Evolutionary conservation across 148 eudicot genomes (phyloP).

Genomic region (Chenopodium quinoa): DNA sequence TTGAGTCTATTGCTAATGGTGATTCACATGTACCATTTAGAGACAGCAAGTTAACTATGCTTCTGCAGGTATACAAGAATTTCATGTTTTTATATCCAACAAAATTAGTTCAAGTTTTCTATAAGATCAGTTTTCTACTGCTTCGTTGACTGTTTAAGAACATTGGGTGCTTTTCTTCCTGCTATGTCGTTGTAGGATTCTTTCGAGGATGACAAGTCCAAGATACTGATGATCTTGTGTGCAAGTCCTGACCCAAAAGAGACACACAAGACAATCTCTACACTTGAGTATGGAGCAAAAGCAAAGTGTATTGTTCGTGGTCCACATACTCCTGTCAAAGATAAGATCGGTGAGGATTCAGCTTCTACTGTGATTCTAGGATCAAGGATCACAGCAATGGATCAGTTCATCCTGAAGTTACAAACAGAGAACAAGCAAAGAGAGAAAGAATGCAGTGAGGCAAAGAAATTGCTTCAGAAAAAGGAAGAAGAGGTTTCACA

Average conservation of each 20-base stretch:
- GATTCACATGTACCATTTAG: constrained; percentile 98
- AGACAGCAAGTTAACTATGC: constrained; percentile 99
- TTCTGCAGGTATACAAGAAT: constrained; percentile 67
- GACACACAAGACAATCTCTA: constrained; percentile 84
- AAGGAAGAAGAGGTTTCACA: constrained; percentile 80
- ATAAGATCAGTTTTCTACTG: no score
- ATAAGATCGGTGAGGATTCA: constrained; percentile 60
- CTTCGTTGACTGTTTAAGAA: neutral
- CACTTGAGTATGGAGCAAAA: constrained; percentile 96
- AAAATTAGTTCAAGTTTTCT: neutral
- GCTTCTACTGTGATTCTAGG: constrained; percentile 69
- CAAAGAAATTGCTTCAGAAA: constrained; percentile 61
- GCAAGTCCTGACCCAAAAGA: constrained; percentile 96
- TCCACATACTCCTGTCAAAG: constrained; percentile 72
- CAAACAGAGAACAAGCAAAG: constrained; percentile 78
- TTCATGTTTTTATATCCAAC: neutral
- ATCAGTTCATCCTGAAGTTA: constrained; percentile 77
- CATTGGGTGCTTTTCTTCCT: neutral
- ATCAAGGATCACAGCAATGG: constrained; percentile 82
- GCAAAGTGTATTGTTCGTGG: constrained; percentile 96
- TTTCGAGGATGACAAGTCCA: constrained; percentile 92
- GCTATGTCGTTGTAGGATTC: constrained; percentile 54
- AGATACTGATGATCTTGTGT: constrained; percentile 90
- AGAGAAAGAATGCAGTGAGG: constrained; percentile 80
- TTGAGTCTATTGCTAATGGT: constrained; percentile 96